Conservation (phyloP, 2,329 filamentous ascomycete species). For the Aspergillus felis region DNA sequence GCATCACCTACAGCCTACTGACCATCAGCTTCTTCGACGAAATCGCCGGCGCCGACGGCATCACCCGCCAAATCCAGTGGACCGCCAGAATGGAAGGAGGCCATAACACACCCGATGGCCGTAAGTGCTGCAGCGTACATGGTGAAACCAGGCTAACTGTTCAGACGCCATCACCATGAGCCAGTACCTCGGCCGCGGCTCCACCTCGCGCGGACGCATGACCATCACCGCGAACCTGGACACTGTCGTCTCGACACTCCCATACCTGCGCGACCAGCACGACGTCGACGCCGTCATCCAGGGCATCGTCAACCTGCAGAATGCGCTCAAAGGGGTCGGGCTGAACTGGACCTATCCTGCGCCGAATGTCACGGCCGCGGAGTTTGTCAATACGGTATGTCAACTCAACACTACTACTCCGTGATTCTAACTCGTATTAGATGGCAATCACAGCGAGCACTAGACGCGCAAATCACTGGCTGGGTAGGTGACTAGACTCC, state of each 20-base stretch:
- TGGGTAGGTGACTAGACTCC: conserved; percentile 2
- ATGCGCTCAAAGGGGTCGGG: background rate
- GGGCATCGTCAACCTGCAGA: conserved; percentile 5
- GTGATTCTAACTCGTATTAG: background rate
- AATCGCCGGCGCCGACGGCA: conserved; percentile 5
- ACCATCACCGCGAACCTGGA: conserved; percentile 3
- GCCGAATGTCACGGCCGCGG: background rate
- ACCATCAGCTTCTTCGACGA: conserved; percentile 6
- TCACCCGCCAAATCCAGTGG: conserved; percentile 9
- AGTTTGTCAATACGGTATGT: conserved; percentile 6
- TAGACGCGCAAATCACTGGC: conserved; percentile 7
- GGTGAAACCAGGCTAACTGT: background rate
- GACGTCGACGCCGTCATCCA: conserved; percentile 7
- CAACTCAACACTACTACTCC: background rate
- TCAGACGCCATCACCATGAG: conserved; percentile 5
- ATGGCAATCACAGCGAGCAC: conserved; percentile 2
- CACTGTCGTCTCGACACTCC: conserved; percentile 7
- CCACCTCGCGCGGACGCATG: conserved; percentile 7
- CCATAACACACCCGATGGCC: conserved; percentile 5
- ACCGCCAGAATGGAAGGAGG: conserved; percentile 12
- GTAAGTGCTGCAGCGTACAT: background rate
- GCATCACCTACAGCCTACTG: background rate
- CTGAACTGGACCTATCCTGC: conserved; percentile 10
- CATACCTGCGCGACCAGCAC: conserved; percentile 1
- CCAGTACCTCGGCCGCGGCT: conserved; percentile 7